Evolutionary conservation across 2,329 filamentous ascomycete species (phyloP).

Genomic region (Phoma herbarum): DNA sequence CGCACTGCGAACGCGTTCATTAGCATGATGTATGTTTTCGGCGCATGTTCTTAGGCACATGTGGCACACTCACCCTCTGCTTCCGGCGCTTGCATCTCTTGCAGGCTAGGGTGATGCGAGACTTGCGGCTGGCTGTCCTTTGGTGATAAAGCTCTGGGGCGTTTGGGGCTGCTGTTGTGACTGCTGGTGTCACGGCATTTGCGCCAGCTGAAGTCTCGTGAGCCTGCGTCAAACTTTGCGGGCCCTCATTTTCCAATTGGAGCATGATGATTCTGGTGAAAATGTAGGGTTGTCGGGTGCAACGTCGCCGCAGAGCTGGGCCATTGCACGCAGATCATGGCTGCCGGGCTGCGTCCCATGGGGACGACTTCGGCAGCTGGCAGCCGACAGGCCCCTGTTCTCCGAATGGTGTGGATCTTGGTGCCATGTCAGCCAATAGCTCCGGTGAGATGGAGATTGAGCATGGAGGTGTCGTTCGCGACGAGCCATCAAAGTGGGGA

Average conservation of each 20-base stretch:
- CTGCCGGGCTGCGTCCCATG: background rate
- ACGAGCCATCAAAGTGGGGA: background rate
- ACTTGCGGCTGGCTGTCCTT: slow-evolving; percentile 23
- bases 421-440: background rate
- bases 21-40: background rate
- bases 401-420: background rate
- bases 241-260: background rate
- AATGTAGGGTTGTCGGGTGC: background rate
- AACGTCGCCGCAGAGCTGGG: background rate
- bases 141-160: background rate
- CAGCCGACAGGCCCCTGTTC: background rate
- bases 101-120: slow-evolving; percentile 37
- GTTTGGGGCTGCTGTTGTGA: background rate
- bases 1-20: slow-evolving; percentile 26
- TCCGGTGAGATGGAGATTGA: background rate
- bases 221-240: background rate
- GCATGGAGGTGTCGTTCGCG: background rate
- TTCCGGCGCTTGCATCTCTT: slow-evolving; percentile 41
- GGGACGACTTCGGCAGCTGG: background rate
- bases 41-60: background rate
- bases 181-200: background rate
- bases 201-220: background rate
- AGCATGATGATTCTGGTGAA: background rate
- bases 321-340: background rate
- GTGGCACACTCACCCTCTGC: slow-evolving; percentile 31